These are phyloP conservation scores for Antrodiella citrinella DNA, from an alignment of 768 basidiomycete species.

Conservation along the genomic window DNA sequence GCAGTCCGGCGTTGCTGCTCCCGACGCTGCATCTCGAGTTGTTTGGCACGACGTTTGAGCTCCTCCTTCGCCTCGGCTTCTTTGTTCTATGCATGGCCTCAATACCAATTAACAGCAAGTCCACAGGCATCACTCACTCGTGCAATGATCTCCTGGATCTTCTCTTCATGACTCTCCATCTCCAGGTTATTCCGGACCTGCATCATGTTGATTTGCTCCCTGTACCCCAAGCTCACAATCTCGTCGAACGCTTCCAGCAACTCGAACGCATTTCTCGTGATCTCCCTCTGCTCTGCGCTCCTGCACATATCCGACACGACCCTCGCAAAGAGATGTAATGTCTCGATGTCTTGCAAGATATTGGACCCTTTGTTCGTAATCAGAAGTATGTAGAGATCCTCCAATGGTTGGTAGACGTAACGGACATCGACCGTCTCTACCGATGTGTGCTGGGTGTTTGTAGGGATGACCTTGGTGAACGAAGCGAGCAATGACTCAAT, in stretches of 20 bases:
- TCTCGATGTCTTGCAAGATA: conserved; percentile 96
- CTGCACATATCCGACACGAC: conserved; percentile 90
- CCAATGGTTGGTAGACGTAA: conserved; percentile 94
- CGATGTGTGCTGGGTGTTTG: conserved; percentile 93
- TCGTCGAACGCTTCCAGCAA: conserved; percentile 95
- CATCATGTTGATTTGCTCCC: conserved; percentile 70
- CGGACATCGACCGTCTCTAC: conserved; percentile 93
- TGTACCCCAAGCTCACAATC: conserved; percentile 83
- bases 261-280: conserved; percentile 86
- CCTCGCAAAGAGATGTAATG: conserved; percentile 87
- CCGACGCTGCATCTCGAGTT: conserved; percentile 94
- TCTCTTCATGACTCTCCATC: conserved; percentile 90
- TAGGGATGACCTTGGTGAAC: conserved; percentile 95
- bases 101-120: not conserved
- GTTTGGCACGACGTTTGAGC: conserved; percentile 94
- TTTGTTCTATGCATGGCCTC: conserved; percentile 61
- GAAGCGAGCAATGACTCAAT: conserved; percentile 95
- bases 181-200: conserved; percentile 74
- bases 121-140: conserved; percentile 44
- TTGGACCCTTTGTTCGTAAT: conserved; percentile 99
- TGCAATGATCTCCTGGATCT: conserved; percentile 97
- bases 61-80: conserved; percentile 99
- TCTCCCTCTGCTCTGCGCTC: conserved; percentile 82
- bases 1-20: conserved; percentile 83
- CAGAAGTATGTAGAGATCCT: conserved; percentile 93